These are phyloP conservation scores for Penicillium psychrofluorescens DNA, from an alignment of 495 filamentous ascomycete species.

Conservation along the genomic window DNA sequence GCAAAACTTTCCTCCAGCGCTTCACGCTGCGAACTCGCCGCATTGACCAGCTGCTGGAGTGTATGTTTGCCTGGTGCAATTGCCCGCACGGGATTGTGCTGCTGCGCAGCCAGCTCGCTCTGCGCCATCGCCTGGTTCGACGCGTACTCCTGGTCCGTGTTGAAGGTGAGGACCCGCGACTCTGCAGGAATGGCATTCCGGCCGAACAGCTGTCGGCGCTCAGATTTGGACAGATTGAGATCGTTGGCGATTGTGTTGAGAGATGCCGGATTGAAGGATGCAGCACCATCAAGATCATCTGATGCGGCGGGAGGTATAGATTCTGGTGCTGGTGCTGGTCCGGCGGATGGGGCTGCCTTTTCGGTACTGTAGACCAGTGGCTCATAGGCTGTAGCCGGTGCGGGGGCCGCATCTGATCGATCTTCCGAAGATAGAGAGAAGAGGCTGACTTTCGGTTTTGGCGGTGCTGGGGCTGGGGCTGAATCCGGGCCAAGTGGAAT, in stretches of 20 bases:
- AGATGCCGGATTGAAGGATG: slow-evolving; percentile 12
- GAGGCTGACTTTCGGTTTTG: slow-evolving; percentile 52
- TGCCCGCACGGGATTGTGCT: slow-evolving; percentile 74
- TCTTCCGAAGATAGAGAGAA: slow-evolving; percentile 44
- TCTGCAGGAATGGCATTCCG: slow-evolving; percentile 38
- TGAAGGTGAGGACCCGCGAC: slow-evolving; percentile 64
- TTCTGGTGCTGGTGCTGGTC: slow-evolving; percentile 15
- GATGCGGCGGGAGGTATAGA: not conserved
- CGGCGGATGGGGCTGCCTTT: slow-evolving; percentile 17
- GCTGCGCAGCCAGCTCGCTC: slow-evolving; percentile 52
- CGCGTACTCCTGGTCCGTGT: slow-evolving; percentile 77
- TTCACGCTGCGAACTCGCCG: slow-evolving; percentile 68
- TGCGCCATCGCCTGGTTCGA: slow-evolving; percentile 57
- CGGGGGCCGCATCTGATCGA: slow-evolving; percentile 3
- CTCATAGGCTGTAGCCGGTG: slow-evolving; percentile 29
- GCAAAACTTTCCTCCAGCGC: slow-evolving; percentile 88
- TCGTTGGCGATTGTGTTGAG: slow-evolving; percentile 61
- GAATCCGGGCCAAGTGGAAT: slow-evolving; percentile 2
- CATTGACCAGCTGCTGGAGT: slow-evolving; percentile 78
- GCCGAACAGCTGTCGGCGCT: slow-evolving; percentile 77
- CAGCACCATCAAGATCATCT: slow-evolving; percentile 11
- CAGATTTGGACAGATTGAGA: slow-evolving; percentile 65
- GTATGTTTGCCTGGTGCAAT: slow-evolving; percentile 87
- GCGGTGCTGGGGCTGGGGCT: slow-evolving; percentile 14
- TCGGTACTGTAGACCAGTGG: slow-evolving; percentile 41